These are phyloP conservation scores for Mycena indigotica DNA, from an alignment of 768 basidiomycete species.

Conservation along the genomic window DNA sequence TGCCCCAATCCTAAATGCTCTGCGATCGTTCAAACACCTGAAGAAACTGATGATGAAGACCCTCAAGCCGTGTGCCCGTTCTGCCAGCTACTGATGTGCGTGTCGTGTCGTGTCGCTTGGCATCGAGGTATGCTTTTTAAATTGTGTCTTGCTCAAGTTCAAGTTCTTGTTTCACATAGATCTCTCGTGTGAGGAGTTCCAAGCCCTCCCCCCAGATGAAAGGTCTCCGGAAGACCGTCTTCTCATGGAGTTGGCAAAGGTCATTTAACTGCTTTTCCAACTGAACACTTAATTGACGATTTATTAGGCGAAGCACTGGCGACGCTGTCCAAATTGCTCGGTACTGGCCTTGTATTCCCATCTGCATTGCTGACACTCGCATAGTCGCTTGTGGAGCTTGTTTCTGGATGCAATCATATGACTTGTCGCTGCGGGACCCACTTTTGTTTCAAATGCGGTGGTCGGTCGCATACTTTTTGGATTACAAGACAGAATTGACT, in stretches of 20 bases:
- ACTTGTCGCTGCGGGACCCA: conserved; percentile 42
- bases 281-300: no score
- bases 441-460: conserved; percentile 46
- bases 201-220: conserved; percentile 39
- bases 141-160: background rate
- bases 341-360: conserved; percentile 13
- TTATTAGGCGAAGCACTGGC: conserved; percentile 39
- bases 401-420: conserved; percentile 43
- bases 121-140: conserved; percentile 30
- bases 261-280: conserved; percentile 1
- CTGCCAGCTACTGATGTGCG: conserved; percentile 36
- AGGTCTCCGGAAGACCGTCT: conserved; percentile 41
- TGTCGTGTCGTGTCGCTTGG: conserved; percentile 38
- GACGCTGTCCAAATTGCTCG: conserved; percentile 39
- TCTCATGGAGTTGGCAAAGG: conserved; percentile 37
- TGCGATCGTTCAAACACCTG: conserved; percentile 35
- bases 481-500: background rate
- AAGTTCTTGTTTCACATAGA: conserved; percentile 16
- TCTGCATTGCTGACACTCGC: background rate
- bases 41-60: conserved; percentile 30
- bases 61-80: conserved; percentile 37
- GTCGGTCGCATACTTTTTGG: conserved; percentile 24
- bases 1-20: conserved; percentile 44
- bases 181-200: conserved; percentile 35
- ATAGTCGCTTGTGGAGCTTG: conserved; percentile 30